Evolutionary conservation across 805 yeast genomes (phyloP), one percentile per base, ranked within the genome.

Genomic region (Monosporozyma siamensis): DNA sequence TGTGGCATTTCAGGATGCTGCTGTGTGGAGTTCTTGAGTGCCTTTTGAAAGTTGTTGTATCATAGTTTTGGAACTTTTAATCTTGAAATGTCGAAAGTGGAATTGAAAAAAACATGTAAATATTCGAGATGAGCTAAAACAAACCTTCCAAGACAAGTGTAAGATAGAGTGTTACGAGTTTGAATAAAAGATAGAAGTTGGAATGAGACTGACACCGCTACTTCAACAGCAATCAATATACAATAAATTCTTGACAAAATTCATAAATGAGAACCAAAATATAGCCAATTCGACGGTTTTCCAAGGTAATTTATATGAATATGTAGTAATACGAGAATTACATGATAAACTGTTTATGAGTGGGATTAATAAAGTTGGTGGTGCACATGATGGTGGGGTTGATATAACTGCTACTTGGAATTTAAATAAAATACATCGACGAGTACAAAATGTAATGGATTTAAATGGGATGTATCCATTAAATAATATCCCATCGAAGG

Each of bases 311-410:
- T 44, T 59, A 4, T 63, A 63, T 44, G 66, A 63, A 38, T 51
- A 54, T 39, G 54, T 59, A 1, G 64, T 58, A 1, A 52, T 55
- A 47, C 50, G 62, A 39, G 65, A 63, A 35, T 42, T 63, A 18
- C 36, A 44, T 6, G 44, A 46, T 6, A 63, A 63, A 44, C 43
- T 63, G 10, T 39, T 48, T 10, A 48, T 60, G 55, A 42, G 41
- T 15, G 37, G 51, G 5, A 37, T 56, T 6, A 39, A 43, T 24
- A 53, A 53, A 30, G 48, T 58, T 2, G 66, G 67, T 9, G 66
- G 65, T 10, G 54, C 61, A 4, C 51, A 57, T 44, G 67, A 63
- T 44, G 55, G 51, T 7, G 67, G 67, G 4, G 53, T 61, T 5
- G 67, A 63, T 47, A 51, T 63, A 2, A 46, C 43, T 10, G 64